Evolutionary conservation across 2,329 filamentous ascomycete species (phyloP).

Genomic region (Phialophora expanda): DNA sequence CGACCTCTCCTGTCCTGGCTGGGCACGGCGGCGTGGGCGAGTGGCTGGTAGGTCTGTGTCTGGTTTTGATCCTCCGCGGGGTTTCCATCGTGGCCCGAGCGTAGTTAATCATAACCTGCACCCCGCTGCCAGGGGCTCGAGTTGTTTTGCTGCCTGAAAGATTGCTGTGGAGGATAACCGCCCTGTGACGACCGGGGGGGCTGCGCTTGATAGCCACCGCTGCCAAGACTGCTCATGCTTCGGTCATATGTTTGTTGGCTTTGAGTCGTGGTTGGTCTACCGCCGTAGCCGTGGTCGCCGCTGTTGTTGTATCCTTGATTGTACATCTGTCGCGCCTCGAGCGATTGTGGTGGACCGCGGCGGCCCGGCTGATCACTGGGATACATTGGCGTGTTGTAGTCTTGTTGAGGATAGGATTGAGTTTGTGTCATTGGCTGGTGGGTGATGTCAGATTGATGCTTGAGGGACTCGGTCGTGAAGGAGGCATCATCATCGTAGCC

Average conservation of each 20-base stretch:
- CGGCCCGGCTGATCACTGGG: constrained; percentile 49
- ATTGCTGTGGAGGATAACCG: constrained; percentile 40
- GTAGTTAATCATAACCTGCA: constrained; percentile 66
- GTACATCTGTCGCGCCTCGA: constrained; percentile 36
- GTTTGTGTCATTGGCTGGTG: constrained; percentile 27
- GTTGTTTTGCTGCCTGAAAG: constrained; percentile 58
- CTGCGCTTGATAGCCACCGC: constrained; percentile 28
- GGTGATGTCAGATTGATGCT: constrained; percentile 38
- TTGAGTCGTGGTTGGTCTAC: constrained; percentile 38
- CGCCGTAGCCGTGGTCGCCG: constrained; percentile 33
- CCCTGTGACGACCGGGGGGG: constrained; percentile 37
- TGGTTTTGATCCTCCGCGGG: not conserved
- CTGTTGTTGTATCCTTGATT: constrained; percentile 39
- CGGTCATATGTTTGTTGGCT: constrained; percentile 42
- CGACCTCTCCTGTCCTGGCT: constrained; percentile 29
- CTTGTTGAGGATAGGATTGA: constrained; percentile 10
- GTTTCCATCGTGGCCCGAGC: constrained; percentile 31
- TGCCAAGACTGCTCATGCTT: constrained; percentile 37
- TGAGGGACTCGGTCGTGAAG: constrained; percentile 37
- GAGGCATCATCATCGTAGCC: constrained; percentile 73
- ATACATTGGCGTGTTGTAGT: constrained; percentile 45
- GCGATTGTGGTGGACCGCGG: constrained; percentile 46
- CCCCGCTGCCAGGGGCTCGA: constrained; percentile 68
- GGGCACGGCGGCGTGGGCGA: not conserved
- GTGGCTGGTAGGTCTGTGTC: constrained; percentile 13